A percentile compares a stretch with the other conserved stretches of the same genome.
phyloP scores from a whole-genome alignment of 345 rosid genomes.

The Rhizophora mangle region DNA sequence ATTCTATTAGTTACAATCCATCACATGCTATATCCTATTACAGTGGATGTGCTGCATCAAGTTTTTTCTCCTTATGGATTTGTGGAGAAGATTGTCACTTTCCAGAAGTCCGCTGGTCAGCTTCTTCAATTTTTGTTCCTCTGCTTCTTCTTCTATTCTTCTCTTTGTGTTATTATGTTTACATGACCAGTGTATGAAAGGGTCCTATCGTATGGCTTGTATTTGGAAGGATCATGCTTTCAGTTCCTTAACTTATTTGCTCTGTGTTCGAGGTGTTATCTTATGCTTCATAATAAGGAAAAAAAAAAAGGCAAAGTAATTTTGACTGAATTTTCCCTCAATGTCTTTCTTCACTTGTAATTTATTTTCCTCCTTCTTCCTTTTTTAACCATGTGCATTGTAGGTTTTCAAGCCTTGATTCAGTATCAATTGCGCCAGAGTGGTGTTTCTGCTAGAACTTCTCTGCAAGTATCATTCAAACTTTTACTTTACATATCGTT shows the following conservation, averaged over 20 bases:
- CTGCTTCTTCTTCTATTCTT: background rate
- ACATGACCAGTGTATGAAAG: slow-evolving; percentile 5
- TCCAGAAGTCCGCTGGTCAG: slow-evolving; percentile 99
- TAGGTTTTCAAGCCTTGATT: slow-evolving; percentile 97
- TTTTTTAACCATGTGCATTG: slow-evolving; percentile 13
- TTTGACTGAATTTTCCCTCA: slow-evolving; percentile 9
- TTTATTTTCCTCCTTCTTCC: slow-evolving; percentile 1
- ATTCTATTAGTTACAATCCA: slow-evolving; percentile 91
- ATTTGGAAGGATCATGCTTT: slow-evolving; percentile 11
- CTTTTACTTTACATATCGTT: background rate
- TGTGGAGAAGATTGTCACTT: slow-evolving; percentile 96
- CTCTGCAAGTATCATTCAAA: slow-evolving; percentile 66
- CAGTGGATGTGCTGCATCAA: slow-evolving; percentile 95
- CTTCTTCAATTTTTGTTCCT: slow-evolving; percentile 20
- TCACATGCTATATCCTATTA: slow-evolving; percentile 93
- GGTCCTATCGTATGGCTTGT: background rate
- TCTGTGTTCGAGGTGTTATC: slow-evolving; percentile 9
- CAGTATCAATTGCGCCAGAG: slow-evolving; percentile 73
- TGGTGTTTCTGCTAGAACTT: slow-evolving; percentile 77
- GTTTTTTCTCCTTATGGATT: slow-evolving; percentile 90
- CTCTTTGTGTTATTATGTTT: slow-evolving; percentile 12
- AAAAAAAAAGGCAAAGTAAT: slow-evolving; percentile 5
- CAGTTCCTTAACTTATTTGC: background rate
- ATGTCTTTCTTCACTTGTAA: background rate
- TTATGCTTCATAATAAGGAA: background rate